These are phyloP conservation scores for Linum tenue DNA, from an alignment of 345 rosid species.

Conservation along the genomic window DNA sequence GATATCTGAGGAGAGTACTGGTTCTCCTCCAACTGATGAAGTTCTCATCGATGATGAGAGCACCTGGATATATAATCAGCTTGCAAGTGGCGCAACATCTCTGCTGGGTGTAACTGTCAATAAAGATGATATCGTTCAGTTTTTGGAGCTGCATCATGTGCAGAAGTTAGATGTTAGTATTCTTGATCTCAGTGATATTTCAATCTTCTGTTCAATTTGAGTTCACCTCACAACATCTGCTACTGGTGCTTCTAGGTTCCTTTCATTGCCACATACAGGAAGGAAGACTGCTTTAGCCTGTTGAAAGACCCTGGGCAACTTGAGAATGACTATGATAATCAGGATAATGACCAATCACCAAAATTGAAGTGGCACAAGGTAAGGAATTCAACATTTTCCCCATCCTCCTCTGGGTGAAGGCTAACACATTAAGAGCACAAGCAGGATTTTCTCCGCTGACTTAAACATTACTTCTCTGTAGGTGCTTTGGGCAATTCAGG, in stretches of 20 bases:
- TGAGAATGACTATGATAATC: constrained; percentile 39
- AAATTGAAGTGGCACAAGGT: constrained; percentile 81
- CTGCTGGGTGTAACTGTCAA: constrained; percentile 32
- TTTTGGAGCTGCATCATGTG: constrained; percentile 67
- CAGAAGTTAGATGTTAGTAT: constrained; percentile 90
- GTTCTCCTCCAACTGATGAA: constrained; percentile 55
- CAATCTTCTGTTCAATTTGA: background rate
- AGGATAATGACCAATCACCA: constrained; percentile 41
- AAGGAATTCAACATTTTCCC: constrained; percentile 3
- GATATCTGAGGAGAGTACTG: constrained; percentile 77
- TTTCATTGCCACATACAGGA: constrained; percentile 86
- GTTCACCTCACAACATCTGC: constrained; percentile 15
- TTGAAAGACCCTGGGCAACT: constrained; percentile 41
- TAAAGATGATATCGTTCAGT: constrained; percentile 53
- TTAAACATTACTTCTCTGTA: constrained; percentile 21
- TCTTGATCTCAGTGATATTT: constrained; percentile 1
- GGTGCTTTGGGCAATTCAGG: constrained; percentile 86
- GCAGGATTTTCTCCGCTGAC: constrained; percentile 6
- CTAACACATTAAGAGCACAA: background rate
- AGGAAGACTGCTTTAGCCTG: constrained; percentile 74
- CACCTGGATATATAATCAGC: constrained; percentile 66
- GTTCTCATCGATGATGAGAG: constrained; percentile 51
- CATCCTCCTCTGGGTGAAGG: background rate
- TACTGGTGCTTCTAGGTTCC: constrained; percentile 52
- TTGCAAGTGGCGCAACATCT: constrained; percentile 33